Percentiles rank a stretch among this genome's conserved stretches.
Evolutionary conservation across 2,329 filamentous ascomycete genomes (phyloP).

Genomic region (Grosmannia huntii): DNA sequence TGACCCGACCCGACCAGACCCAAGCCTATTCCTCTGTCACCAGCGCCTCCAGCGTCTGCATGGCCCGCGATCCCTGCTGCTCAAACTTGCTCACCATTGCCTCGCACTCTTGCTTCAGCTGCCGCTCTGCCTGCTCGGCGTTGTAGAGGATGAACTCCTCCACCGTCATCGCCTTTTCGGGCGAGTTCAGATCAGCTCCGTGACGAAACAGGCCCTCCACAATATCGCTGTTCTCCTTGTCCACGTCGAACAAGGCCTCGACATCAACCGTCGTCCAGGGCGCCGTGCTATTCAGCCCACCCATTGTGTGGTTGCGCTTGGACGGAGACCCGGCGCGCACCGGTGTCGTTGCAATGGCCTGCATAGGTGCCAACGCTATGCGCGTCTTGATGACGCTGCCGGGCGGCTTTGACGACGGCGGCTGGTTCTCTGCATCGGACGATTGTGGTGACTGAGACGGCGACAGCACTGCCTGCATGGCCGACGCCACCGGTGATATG

Average conservation of each 20-base stretch:
- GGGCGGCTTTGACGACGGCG: constrained; percentile 52
- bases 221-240: constrained; percentile 38
- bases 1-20: not conserved
- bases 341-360: constrained; percentile 25
- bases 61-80: constrained; percentile 64
- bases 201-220: constrained; percentile 36
- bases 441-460: constrained; percentile 61
- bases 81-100: constrained; percentile 73
- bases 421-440: constrained; percentile 69
- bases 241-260: constrained; percentile 49
- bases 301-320: constrained; percentile 40
- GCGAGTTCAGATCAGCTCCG: constrained; percentile 51
- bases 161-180: constrained; percentile 82
- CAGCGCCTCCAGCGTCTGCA: constrained; percentile 64
- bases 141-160: constrained; percentile 86
- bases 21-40: constrained; percentile 29
- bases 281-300: constrained; percentile 40
- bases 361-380: constrained; percentile 30
- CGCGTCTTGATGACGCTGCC: constrained; percentile 32
- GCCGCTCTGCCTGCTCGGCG: constrained; percentile 66
- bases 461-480: constrained; percentile 41
- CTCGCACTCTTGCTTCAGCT: constrained; percentile 71
- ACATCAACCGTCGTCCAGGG: constrained; percentile 67
- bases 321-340: constrained; percentile 42
- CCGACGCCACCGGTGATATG: constrained; percentile 32